Base-by-base conservation (phyloP, 768 basidiomycete species). In the Kwoniella sp. region DNA sequence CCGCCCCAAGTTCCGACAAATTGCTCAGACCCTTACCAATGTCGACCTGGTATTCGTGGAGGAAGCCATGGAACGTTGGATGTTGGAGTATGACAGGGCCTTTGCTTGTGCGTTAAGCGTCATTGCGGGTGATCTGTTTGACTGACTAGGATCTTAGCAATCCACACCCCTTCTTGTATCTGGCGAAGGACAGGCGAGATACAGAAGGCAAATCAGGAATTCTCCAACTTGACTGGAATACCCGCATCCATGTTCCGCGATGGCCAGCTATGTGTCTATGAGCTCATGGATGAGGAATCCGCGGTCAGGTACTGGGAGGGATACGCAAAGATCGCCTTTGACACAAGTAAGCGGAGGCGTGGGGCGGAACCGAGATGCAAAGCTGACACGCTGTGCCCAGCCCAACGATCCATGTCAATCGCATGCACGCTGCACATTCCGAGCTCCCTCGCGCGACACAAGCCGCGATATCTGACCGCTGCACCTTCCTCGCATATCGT, bases 221-320 rank as follows among this genome's bases (percentile, higher is more conserved):
- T 99, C 71, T 85, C 89, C 5, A 88, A 89, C 65, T 78, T 98
- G 7, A 70, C 65, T 11, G 69, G 64, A 3, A 57, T 69, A n/a
- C 69, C 67, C 82, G 95, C 27, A 85, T 91, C 19, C 80, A 95
- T 26, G 60, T 62, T 67, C 50, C 56, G 59, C 12, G 68, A 89
- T 80, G 93, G 93, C 3, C 85, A 89, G 31, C 75, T 95, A 20
- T 93, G 91, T 67, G 95, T 99, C 50, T 98, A 95, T 75, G 93
- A 98, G 73, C 81, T 98, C 41, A 95, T 99, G 92, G 87, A 91
- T 0, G 93, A 99, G 73, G 91, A 93, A 70, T 86, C 85, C 1
- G 90, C 91, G 2, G 91, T 95, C 34, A 90, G 92, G 70, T 96
- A 95, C 67, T 96, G 90, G 89, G 92, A 98, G 83, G 89, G 95